These are phyloP conservation scores for Eragrostis nindensis DNA, from an alignment of 176 grass and related monocot species.

Conservation along the genomic window DNA sequence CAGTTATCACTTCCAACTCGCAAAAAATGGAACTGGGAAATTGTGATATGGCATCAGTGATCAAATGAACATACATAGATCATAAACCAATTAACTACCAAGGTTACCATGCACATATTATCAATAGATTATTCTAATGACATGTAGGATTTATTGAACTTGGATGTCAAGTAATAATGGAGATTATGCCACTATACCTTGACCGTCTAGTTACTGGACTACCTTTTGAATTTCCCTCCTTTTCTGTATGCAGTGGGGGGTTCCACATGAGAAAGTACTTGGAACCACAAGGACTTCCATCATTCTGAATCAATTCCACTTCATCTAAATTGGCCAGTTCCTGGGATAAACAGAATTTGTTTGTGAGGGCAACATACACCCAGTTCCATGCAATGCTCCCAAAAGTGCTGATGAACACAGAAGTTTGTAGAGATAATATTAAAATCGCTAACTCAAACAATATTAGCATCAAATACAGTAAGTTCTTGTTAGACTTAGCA, in stretches of 20 bases:
- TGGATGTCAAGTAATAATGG: neutral
- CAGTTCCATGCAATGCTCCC: neutral
- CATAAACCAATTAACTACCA: neutral
- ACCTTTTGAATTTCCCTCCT: slow-evolving; percentile 52
- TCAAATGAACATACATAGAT: slow-evolving; percentile 10
- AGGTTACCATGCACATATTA: neutral
- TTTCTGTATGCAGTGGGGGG: slow-evolving; percentile 54
- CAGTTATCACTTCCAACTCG: slow-evolving; percentile 2
- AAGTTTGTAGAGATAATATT: slow-evolving; percentile 8
- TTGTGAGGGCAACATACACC: slow-evolving; percentile 7
- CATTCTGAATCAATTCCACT: slow-evolving; percentile 81
- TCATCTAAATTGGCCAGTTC: slow-evolving; percentile 76
- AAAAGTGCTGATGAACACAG: neutral
- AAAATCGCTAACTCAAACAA: slow-evolving; percentile 3
- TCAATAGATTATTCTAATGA: neutral
- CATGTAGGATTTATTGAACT: neutral
- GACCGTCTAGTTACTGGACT: slow-evolving; percentile 58
- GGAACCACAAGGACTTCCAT: slow-evolving; percentile 80
- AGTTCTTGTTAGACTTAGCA: neutral
- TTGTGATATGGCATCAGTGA: neutral
- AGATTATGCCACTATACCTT: slow-evolving; percentile 50
- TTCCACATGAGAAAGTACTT: slow-evolving; percentile 98
- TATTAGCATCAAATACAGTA: neutral
- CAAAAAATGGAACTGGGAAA: slow-evolving; percentile 21
- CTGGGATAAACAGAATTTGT: slow-evolving; percentile 47